Evolutionary conservation across 352 stramenopile genomes (phyloP), one percentile per base, ranked within the genome.

Genomic region (Phytophthora cactorum): DNA sequence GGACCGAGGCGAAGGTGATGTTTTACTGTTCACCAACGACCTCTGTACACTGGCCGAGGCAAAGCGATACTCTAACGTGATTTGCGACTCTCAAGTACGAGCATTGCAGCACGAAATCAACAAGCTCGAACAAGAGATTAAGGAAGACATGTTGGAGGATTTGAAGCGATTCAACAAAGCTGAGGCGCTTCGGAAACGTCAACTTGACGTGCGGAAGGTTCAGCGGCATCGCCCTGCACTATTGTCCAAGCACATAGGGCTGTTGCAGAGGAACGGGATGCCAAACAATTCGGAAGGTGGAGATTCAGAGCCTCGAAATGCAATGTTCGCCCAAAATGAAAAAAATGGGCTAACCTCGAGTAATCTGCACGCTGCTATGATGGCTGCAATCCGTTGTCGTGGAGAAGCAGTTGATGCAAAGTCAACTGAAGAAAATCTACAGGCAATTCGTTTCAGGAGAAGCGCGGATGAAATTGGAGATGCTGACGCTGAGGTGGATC

Each of bases 1-100:
- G 84, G 82, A 92, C 55, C 84, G 86, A 49, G 86, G 86, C 0
- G 82, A 93, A 66, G 73, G 75, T 14, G 84, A 95, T 61, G 75
- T 92, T 15, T 62, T 93, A 45, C 41, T 83, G 5, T 90, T 93
- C 44, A 63, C 90, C 14, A 80, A 88, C 61, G 84, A 95, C 14
- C 61, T 95, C 47, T 73, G 63, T 38, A 59, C 58, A 5, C 67
- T 95, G 6, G 39, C 69, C 0, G 74, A 89, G 1, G 86, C 86
- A 4, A 92, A 88, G 32, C 78, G 84, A 5, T 90, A 81, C 41
- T 95, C 86, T 5, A 92, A 92, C 50, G 45, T 88, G 17, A 83
- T 86, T 52, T 93, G 84, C 51, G 58, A 80, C 10, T 84, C 84
- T 0, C 84, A 95, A 61, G 62, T 71, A 11, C 75, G 77, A 51